Conservation (phyloP, 1,284 basidiomycete species). For the Ustilago loliicola region DNA sequence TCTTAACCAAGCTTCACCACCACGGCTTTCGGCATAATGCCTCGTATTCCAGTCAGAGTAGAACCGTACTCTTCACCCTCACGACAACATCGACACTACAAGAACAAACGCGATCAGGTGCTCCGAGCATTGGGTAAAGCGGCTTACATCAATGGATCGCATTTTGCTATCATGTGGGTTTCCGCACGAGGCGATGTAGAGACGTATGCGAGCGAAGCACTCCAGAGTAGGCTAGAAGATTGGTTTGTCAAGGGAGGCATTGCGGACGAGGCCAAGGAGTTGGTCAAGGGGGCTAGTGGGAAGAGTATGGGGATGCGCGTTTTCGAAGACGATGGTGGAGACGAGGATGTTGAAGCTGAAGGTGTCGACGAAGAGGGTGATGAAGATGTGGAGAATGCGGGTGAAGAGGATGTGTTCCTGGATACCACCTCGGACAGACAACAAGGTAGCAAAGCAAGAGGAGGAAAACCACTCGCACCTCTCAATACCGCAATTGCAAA, state of each 20-base stretch:
- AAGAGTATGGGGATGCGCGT: not conserved
- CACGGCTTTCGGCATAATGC: slow-evolving; percentile 66
- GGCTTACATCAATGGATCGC: slow-evolving; percentile 73
- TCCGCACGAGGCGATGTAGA: slow-evolving; percentile 74
- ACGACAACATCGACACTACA: slow-evolving; percentile 74
- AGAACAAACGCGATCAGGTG: slow-evolving; percentile 74
- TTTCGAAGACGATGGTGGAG: slow-evolving; percentile 26
- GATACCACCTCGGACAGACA: not conserved
- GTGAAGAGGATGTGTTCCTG: slow-evolving; percentile 12
- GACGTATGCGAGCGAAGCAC: slow-evolving; percentile 73
- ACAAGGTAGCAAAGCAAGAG: not conserved
- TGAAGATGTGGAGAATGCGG: not conserved
- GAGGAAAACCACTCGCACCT: slow-evolving; percentile 30
- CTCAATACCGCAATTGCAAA: slow-evolving; percentile 54
- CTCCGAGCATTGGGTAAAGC: slow-evolving; percentile 73
- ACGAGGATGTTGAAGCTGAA: slow-evolving; percentile 17
- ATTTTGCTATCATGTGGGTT: slow-evolving; percentile 75
- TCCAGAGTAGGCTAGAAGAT: slow-evolving; percentile 60
- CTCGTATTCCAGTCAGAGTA: slow-evolving; percentile 74
- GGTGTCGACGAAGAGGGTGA: slow-evolving; percentile 1
- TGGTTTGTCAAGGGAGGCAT: slow-evolving; percentile 67
- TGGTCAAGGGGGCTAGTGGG: slow-evolving; percentile 30
- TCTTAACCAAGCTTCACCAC: not conserved
- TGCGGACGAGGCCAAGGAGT: slow-evolving; percentile 58
- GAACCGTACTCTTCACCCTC: slow-evolving; percentile 74